phyloP scores from a whole-genome alignment of 2,329 filamentous ascomycete species.

The Penicillium sclerotigenum region DNA sequence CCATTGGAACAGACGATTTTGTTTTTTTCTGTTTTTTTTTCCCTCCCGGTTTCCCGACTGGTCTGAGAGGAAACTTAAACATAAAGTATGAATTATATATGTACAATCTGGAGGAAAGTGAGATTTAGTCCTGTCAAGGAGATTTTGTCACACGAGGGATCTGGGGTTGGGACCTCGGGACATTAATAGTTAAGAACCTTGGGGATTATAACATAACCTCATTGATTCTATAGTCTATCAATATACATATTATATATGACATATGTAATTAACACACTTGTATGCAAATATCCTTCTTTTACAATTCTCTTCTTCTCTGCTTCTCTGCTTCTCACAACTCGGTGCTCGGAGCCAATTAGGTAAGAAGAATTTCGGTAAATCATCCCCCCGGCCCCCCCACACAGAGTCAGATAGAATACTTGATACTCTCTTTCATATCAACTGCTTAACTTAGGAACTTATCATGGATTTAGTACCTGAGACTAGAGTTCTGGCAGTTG shows the following conservation, averaged over 20 bases:
- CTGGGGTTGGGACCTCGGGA: neutral
- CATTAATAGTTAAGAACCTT: neutral
- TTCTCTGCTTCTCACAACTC: neutral
- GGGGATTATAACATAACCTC: neutral
- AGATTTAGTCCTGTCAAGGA: neutral
- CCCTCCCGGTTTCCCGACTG: neutral
- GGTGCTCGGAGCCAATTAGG: constrained; percentile 19
- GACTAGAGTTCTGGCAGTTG: constrained; percentile 75
- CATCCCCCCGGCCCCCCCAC: constrained; percentile 14
- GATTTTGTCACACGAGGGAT: neutral
- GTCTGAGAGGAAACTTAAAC: neutral
- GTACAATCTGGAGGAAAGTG: neutral
- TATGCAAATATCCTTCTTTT: too few relatives aligned
- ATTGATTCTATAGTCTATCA: neutral
- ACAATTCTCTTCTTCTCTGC: too few relatives aligned
- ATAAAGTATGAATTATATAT: neutral
- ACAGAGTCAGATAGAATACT: neutral
- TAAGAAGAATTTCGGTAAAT: constrained; percentile 13
- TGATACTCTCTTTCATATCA: constrained; percentile 4
- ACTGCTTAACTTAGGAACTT: constrained; percentile 9
- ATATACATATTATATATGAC: too few relatives aligned
- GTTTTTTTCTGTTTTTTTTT: too few relatives aligned
- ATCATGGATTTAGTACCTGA: constrained; percentile 53
- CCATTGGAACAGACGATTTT: too few relatives aligned
- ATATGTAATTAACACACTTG: too few relatives aligned